Evolutionary conservation across 1,284 basidiomycete species (phyloP).

Genomic region (Limonomyces culmigenus): DNA sequence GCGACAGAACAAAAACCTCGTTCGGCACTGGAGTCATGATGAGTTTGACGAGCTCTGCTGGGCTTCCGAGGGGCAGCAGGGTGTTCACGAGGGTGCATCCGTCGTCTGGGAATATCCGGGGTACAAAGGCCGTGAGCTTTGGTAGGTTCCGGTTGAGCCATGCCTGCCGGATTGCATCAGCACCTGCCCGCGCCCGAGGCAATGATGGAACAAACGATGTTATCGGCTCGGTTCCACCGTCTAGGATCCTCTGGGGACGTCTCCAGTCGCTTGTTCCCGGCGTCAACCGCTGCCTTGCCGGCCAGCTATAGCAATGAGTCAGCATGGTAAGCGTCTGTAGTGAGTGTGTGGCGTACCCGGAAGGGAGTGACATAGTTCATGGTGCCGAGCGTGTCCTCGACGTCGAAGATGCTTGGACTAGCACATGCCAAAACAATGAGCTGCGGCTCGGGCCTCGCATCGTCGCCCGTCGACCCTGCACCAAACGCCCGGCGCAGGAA

Average conservation of each 20-base stretch:
- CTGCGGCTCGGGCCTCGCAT: no score
- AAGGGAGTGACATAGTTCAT: slow-evolving; percentile 4
- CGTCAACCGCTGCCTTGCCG: slow-evolving; percentile 1
- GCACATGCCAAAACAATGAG: slow-evolving; percentile 3
- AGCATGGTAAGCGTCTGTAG: not conserved
- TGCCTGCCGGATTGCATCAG: not conserved
- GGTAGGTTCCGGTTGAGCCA: slow-evolving; percentile 4
- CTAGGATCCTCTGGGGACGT: not conserved
- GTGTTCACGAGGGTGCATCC: no score
- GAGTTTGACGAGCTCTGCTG: not conserved
- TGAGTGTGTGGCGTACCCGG: slow-evolving; percentile 1
- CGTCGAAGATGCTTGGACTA: slow-evolving; percentile 4
- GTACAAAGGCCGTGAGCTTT: slow-evolving; percentile 2
- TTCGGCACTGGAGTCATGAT: not conserved
- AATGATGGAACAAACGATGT: not conserved
- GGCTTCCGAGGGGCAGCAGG: not conserved
- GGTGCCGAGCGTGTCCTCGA: slow-evolving; percentile 3
- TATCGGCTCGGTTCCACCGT: slow-evolving; percentile 1
- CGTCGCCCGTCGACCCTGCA: not conserved
- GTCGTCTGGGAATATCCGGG: not conserved
- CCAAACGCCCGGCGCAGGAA: slow-evolving; percentile 1
- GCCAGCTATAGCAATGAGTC: not conserved
- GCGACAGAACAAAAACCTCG: not conserved
- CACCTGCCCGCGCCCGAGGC: not conserved
- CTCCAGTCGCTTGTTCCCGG: not conserved